These are phyloP conservation scores for Xerophyta viscosa DNA, from an alignment of 106 monocot species.

Conservation along the genomic window DNA sequence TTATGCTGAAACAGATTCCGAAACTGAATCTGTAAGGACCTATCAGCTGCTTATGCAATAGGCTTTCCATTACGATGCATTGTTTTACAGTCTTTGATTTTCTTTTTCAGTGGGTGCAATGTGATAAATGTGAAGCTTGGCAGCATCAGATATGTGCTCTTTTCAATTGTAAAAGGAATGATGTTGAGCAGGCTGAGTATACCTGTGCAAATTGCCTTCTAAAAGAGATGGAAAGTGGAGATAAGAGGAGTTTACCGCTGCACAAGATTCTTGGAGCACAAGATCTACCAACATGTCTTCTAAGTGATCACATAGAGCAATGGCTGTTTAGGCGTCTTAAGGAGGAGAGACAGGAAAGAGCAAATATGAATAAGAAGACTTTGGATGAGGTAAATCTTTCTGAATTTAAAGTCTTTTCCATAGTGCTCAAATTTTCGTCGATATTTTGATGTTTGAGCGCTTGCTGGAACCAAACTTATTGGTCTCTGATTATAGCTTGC, in stretches of 20 bases:
- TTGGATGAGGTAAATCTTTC: conserved; percentile 7
- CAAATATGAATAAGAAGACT: background rate
- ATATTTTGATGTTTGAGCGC: no score
- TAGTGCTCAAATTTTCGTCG: no score
- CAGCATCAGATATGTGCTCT: conserved; percentile 16
- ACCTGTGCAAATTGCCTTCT: conserved; percentile 6
- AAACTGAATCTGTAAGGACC: conserved; percentile 51
- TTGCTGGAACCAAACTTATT: no score
- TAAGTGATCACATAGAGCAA: conserved; percentile 8
- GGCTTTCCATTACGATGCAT: background rate
- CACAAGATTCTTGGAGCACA: conserved; percentile 3
- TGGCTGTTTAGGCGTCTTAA: conserved; percentile 3
- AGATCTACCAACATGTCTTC: conserved; percentile 4
- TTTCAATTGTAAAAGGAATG: conserved; percentile 6
- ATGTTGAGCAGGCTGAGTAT: conserved; percentile 5
- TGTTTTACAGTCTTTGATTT: conserved; percentile 1
- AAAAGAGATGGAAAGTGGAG: conserved; percentile 3
- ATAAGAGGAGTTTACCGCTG: background rate
- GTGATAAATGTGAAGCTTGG: conserved; percentile 49
- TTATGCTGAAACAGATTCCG: conserved; percentile 45
- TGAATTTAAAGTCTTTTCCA: background rate
- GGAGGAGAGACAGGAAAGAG: conserved; percentile 6
- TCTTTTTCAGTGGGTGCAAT: conserved; percentile 63
- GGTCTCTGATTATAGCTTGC: no score
- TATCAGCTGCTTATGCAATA: no score